Conservation (phyloP, 169 alveolate species). For the Sarcocystis neurona region DNA sequence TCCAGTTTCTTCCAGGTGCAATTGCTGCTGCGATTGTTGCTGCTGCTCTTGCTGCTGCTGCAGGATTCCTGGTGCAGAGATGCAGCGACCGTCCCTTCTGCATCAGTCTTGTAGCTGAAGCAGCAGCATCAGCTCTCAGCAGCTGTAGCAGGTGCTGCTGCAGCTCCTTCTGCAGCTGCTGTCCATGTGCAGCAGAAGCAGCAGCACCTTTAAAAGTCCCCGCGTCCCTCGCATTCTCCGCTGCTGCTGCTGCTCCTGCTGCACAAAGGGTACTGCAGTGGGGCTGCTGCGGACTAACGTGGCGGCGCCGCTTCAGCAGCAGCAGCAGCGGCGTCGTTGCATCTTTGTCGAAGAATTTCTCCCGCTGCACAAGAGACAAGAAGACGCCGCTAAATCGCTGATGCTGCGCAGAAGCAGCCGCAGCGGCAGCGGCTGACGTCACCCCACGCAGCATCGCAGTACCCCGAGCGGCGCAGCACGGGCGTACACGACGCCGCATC, state of each 20-base stretch:
- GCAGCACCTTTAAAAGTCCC: neutral
- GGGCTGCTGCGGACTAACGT: too few species aligned
- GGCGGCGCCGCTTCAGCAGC: too few species aligned
- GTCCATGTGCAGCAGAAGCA: slow-evolving; percentile 14
- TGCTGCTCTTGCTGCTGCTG: neutral
- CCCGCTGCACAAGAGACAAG: neutral
- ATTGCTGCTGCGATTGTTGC: neutral
- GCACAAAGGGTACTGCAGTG: neutral
- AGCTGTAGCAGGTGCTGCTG: neutral
- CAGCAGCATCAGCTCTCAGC: neutral
- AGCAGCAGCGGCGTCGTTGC: too few species aligned
- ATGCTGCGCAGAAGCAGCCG: neutral
- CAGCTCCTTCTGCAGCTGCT: slow-evolving; percentile 29
- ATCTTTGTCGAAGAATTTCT: neutral
- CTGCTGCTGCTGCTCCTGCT: slow-evolving; percentile 14
- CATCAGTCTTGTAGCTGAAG: neutral
- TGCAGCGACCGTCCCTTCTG: neutral
- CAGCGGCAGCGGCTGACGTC: neutral
- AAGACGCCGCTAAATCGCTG: neutral
- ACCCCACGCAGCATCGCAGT: neutral
- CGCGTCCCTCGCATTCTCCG: too few species aligned
- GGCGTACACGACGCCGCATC: too few species aligned
- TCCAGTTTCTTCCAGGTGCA: too few species aligned
- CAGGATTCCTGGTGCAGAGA: neutral
- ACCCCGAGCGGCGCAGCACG: neutral